Conservation (phyloP, 2,329 filamentous ascomycete species). For the Xylaria sp. region DNA sequence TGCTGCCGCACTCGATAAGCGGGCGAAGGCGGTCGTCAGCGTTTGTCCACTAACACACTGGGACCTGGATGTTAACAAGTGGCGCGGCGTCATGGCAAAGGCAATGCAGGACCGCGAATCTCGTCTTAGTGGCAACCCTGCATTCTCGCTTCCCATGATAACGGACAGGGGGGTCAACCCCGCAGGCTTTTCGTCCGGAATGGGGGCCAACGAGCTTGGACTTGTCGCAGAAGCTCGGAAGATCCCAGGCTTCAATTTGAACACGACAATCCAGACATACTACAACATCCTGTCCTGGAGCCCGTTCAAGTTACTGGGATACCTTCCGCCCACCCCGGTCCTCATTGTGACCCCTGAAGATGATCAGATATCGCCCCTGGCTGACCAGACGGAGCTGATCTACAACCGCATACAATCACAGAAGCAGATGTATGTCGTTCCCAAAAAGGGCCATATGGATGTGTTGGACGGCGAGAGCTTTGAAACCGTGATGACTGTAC, state of each 20-base stretch:
- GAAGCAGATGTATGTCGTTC: constrained; percentile 16
- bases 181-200: constrained; percentile 1
- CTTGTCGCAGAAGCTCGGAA: not conserved
- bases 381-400: constrained; percentile 42
- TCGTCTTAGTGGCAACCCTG: constrained; percentile 23
- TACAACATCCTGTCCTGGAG: constrained; percentile 46
- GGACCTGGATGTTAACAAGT: constrained; percentile 19
- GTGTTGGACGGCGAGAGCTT: constrained; percentile 14
- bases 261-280: constrained; percentile 30
- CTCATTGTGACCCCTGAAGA: constrained; percentile 48
- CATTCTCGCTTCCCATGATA: constrained; percentile 2
- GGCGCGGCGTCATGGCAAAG: constrained; percentile 39
- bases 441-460: constrained; percentile 32
- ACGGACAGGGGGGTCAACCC: constrained; percentile 15
- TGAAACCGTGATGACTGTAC: constrained; percentile 10
- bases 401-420: constrained; percentile 5
- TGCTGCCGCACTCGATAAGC: constrained; percentile 41
- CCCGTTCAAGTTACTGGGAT: constrained; percentile 39
- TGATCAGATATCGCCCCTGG: constrained; percentile 44
- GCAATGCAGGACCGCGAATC: constrained; percentile 37
- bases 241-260: not conserved
- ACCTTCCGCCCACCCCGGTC: constrained; percentile 39
- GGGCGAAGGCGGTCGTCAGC: constrained; percentile 10
- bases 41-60: constrained; percentile 17
- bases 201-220: not conserved